Percentiles rank a stretch among this genome's conserved stretches.
phyloP scores from a whole-genome alignment of 2,329 filamentous ascomycete genomes.

The Furcasterigmium furcatum region DNA sequence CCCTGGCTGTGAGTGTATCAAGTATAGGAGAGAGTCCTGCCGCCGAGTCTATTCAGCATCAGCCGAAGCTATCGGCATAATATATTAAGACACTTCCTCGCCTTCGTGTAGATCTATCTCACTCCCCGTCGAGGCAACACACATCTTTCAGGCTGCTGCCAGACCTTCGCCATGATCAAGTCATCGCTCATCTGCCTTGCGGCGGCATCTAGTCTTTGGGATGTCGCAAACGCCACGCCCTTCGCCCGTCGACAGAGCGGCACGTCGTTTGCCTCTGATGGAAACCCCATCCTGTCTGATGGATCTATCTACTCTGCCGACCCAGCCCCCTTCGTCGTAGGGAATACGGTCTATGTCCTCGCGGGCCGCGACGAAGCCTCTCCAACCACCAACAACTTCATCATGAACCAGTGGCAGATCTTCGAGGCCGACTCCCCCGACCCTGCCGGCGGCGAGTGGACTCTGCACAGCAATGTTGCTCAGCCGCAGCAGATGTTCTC shows the following conservation, averaged over 20 bases:
- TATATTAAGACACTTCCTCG: no score
- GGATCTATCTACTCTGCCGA: constrained; percentile 33
- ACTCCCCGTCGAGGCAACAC: no score
- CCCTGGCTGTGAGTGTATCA: no score
- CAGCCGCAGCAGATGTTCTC: constrained; percentile 25
- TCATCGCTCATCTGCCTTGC: not conserved
- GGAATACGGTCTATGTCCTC: constrained; percentile 31
- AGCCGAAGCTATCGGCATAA: no score
- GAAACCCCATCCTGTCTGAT: constrained; percentile 32
- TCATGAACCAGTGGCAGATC: constrained; percentile 33
- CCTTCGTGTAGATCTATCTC: no score
- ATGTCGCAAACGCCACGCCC: not conserved
- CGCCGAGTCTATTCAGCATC: no score
- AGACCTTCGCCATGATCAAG: not conserved
- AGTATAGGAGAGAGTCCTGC: no score
- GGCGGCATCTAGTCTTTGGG: not conserved
- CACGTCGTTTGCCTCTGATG: constrained; percentile 21
- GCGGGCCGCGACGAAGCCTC: constrained; percentile 28
- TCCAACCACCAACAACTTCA: constrained; percentile 22
- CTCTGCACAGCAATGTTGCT: constrained; percentile 23
- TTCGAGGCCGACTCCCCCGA: constrained; percentile 22
- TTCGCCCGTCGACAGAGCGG: constrained; percentile 6
- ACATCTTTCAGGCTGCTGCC: no score
- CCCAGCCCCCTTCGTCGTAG: constrained; percentile 31
- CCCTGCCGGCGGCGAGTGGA: constrained; percentile 27